These are phyloP conservation scores for Tetradesmus lagerheimii DNA, from an alignment of 139 green algal species.

Conservation along the genomic window DNA sequence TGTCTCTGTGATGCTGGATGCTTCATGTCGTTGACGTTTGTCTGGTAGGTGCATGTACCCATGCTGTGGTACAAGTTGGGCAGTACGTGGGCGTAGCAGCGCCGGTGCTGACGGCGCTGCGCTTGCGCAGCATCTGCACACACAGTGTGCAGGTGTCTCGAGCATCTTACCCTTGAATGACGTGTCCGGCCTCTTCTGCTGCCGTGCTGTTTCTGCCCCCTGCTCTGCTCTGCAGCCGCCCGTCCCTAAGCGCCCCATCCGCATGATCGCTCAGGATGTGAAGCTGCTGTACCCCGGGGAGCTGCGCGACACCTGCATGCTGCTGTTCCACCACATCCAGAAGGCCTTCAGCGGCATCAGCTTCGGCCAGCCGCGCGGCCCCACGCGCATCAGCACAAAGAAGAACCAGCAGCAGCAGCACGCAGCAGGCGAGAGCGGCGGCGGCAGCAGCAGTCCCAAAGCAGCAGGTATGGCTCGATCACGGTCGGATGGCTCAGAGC, in stretches of 20 bases:
- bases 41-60: too few relatives aligned
- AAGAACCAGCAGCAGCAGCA: conserved; percentile 21
- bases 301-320: conserved; percentile 54
- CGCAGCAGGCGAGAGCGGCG: background rate
- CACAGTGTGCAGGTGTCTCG: background rate
- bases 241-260: conserved; percentile 48
- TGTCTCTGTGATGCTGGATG: too few relatives aligned
- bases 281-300: conserved; percentile 51
- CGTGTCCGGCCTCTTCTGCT: background rate
- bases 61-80: too few relatives aligned
- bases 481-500: background rate
- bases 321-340: conserved; percentile 55
- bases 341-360: conserved; percentile 51
- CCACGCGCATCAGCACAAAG: conserved; percentile 40
- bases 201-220: background rate
- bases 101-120: background rate
- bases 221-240: conserved; percentile 8
- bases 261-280: conserved; percentile 62
- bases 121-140: too few relatives aligned
- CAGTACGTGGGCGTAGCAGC: too few relatives aligned
- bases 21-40: too few relatives aligned
- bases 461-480: background rate
- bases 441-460: background rate
- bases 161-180: background rate
- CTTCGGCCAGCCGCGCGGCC: conserved; percentile 20